Base-by-base conservation (phyloP, 2,329 filamentous ascomycete genomes). In the Penicillium occitanis region DNA sequence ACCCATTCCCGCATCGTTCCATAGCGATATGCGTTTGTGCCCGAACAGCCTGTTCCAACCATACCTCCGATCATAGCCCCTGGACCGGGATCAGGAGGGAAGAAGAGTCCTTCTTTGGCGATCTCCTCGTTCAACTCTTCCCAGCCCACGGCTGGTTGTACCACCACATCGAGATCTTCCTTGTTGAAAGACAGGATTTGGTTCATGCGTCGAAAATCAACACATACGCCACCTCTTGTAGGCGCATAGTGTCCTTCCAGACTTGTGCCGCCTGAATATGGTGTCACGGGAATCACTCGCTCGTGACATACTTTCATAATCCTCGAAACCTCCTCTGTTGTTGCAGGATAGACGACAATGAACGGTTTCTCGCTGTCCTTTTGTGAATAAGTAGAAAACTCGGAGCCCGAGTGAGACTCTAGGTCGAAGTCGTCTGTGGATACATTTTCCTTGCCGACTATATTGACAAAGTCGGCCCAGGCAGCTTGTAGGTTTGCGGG, bases 1-100 rank as follows among this genome's bases (percentile, higher is more conserved):
- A 97, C 93, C 93, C 93, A 97, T 75, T 97, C 93, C 69, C 91
- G 89, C 92, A 97, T 97, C 1, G 93, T 97, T 68, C 93, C 93
- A 77, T 96, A 97, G 66, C 93, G 86, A 81, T 96, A 96, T 17
- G 93, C 90, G 76, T 97, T 97, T 14, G 93, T 97, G 67, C 93
- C 93, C 4, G 81, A 83, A 69, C 82, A 84, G 55, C 81, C 81
- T 10, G 82, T 84, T 10, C 81, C 81, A 11, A 84, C 79, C 82
- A 84, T 84, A 64, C 93, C 93, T 66, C 93, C 93, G 72, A 97
- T 97, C 89, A 92, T 92, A 68, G 93, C 93, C 19, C 93, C 92
- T 62, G 93, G 93, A 63, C 93, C 93, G 19, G 93, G 93, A 77
- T 97, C 93, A 0, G 92, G 93, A 25, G 93, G 93, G 80, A 97